Evolutionary conservation across 345 rosid genomes (phyloP).

Genomic region (Gossypium anomalum): DNA sequence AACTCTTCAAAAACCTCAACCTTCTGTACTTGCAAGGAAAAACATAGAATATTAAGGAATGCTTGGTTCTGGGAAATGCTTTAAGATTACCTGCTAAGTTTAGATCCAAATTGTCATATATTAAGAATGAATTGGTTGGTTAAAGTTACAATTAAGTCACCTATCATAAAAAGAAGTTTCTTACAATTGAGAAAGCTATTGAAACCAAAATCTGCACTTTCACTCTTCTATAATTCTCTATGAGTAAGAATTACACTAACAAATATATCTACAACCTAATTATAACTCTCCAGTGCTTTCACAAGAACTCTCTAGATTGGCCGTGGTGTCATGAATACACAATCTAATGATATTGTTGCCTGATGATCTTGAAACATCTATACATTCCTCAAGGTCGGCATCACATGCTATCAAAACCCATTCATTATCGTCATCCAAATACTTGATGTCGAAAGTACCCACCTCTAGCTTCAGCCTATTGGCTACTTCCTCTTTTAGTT

Average conservation of each 20-base stretch:
- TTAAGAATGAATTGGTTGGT: background rate
- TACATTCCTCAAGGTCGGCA: conserved; percentile 79
- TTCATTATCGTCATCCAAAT: conserved; percentile 78
- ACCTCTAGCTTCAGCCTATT: conserved; percentile 78
- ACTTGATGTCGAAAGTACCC: conserved; percentile 73
- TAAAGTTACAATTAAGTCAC: background rate
- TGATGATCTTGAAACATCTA: conserved; percentile 60
- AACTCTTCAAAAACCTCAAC: too few relatives aligned
- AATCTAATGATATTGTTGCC: conserved; percentile 58
- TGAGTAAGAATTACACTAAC: conserved; percentile 22
- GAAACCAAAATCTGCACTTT: conserved; percentile 21
- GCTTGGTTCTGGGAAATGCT: background rate
- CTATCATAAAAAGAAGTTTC: background rate
- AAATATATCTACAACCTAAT: conserved; percentile 20
- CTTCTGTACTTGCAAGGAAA: too few relatives aligned
- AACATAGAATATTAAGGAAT: too few relatives aligned
- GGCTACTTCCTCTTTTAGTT: conserved; percentile 76
- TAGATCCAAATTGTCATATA: background rate
- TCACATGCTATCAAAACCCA: conserved; percentile 80
- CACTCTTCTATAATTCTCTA: conserved; percentile 13
- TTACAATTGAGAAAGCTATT: conserved; percentile 17
- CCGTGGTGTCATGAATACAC: conserved; percentile 56
- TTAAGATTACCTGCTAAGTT: background rate
- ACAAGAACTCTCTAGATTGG: conserved; percentile 78
- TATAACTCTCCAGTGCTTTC: conserved; percentile 70